Evolutionary conservation across 2,329 filamentous ascomycete species (phyloP), one percentile per base, ranked within the genome.

Genomic region (Fonsecaea pugnacius): DNA sequence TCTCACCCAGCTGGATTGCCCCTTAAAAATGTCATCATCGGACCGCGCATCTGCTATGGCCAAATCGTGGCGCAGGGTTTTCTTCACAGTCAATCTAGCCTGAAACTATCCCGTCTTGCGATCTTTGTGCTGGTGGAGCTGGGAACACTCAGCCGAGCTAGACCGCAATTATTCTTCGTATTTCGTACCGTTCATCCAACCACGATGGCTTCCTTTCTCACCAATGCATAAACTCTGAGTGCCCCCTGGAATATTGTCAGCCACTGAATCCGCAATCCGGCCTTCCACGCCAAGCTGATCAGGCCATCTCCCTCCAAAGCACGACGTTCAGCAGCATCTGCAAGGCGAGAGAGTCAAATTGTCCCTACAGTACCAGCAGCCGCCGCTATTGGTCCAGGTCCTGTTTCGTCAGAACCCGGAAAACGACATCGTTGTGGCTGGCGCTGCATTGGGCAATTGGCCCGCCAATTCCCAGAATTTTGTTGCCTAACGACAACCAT

Each of bases 371-470:
- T 8, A 7, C 40, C 24, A 9, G 8, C 27, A 18, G 16, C 40
- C 24, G 32, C 7, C 12, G 27, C 52, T 36, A 61, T 61, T 61
- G 58, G 58, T 27, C 7, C n/a, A 32, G 18, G 9, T 5, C 14
- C 16, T 48, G 3, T 27, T 57, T 3, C 21, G 18, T 36, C 40
- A 6, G 40, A 27, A 33, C 4, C 36, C n/a, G 43, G 8, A 43
- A 43, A 36, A 66, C 60, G 64, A 58, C 60, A 21, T 36, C 27
- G 32, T 54, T 52, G 64, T 63, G 64, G 64, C 60, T 63, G 57
- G 40, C 21, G 52, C 43, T 9, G 30, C 14, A 8, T 30, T 35
- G 14, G 33, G 14, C 50, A 46, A 46, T 62, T n/a, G 30, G 40
- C 52, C 55, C 52, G 46, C 27, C 43, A 48, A 53, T 60, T 32